A percentile compares a stretch with the other conserved stretches of the same genome.
Conservation (phyloP, 371 early-diverging fungal genomes). For the Lichtheimia ramosa region DNA sequence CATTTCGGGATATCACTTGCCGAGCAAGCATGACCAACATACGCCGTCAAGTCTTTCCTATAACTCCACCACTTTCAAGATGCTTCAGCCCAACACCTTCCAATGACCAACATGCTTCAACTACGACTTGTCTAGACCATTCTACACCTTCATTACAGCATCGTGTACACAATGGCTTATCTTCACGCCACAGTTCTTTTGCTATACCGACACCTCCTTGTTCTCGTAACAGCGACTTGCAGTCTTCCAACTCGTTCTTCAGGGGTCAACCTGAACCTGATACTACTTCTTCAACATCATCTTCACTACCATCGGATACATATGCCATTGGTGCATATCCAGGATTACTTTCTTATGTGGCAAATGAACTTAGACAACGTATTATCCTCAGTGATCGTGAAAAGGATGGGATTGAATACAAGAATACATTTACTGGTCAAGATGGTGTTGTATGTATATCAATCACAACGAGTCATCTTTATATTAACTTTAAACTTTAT, state of each 20-base stretch:
- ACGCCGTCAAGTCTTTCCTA: not conserved
- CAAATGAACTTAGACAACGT: conserved; percentile 63
- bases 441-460: conserved; percentile 61
- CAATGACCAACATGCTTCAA: no score
- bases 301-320: no score
- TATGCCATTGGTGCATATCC: conserved; percentile 34
- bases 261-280: no score
- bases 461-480: no score
- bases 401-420: conserved; percentile 74
- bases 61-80: not conserved
- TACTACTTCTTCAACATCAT: no score
- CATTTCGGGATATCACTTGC: not conserved
- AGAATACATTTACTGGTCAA: conserved; percentile 69
- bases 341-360: conserved; percentile 78
- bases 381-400: conserved; percentile 49
- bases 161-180: no score
- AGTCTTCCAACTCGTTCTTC: no score
- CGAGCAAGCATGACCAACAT: not conserved
- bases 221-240: not conserved
- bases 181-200: no score
- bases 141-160: no score
- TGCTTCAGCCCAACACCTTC: no score
- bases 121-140: no score
- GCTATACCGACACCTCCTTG: not conserved
- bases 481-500: no score